A percentile compares a stretch with the other conserved stretches of the same genome.
These are phyloP conservation scores for Quercus agrifolia DNA, from an alignment of 306 rosid genomes.

Conservation along the genomic window DNA sequence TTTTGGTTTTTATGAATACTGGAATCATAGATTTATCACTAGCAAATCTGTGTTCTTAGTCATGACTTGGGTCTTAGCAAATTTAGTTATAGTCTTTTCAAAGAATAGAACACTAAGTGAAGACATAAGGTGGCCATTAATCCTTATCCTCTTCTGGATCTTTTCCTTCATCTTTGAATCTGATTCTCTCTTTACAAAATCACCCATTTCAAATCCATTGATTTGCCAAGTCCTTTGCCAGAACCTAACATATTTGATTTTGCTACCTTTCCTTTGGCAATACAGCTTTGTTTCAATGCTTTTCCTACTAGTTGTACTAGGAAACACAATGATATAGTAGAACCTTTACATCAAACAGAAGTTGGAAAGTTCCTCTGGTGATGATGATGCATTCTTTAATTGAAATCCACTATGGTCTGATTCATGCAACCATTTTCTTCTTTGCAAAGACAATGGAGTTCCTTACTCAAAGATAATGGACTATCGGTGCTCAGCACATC, in stretches of 20 bases:
- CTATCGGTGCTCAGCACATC: conserved; percentile 70
- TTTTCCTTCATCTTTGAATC: conserved; percentile 25
- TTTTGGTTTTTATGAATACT: conserved; percentile 37
- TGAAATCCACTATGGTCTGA: conserved; percentile 47
- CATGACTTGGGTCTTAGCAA: conserved; percentile 12
- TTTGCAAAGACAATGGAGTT: no score
- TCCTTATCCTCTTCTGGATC: conserved; percentile 66
- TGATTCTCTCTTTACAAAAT: conserved; percentile 29
- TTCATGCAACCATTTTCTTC: conserved; percentile 62
- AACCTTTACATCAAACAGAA: conserved; percentile 43
- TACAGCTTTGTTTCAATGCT: conserved; percentile 45
- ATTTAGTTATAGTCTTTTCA: conserved; percentile 35
- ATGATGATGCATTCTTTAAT: conserved; percentile 25
- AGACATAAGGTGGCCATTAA: conserved; percentile 46
- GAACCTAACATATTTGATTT: conserved; percentile 37
- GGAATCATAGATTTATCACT: conserved; percentile 14
- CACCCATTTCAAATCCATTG: conserved; percentile 14
- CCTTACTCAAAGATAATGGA: conserved; percentile 60
- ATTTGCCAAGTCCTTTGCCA: conserved; percentile 12
- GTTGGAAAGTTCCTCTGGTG: conserved; percentile 6
- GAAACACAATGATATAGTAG: conserved; percentile 29
- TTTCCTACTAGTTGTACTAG: not conserved
- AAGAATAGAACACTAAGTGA: conserved; percentile 19
- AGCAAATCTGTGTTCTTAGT: conserved; percentile 28
- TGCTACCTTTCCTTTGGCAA: conserved; percentile 49